These are phyloP conservation scores for Calcarisporium arbuscula DNA, from an alignment of 2,329 filamentous ascomycete species.

Conservation along the genomic window DNA sequence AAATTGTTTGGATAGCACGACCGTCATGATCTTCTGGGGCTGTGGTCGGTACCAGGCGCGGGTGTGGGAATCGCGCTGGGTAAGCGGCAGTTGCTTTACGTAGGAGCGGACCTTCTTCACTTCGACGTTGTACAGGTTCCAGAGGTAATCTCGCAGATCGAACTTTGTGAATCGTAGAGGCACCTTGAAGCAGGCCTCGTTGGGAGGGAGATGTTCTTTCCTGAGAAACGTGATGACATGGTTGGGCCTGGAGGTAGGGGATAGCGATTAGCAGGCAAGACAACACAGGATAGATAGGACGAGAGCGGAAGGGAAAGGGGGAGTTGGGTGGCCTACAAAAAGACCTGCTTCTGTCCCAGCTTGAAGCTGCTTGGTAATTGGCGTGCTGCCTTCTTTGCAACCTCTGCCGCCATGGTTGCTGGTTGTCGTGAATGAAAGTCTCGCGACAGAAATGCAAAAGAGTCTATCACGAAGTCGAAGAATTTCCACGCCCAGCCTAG, in stretches of 20 bases:
- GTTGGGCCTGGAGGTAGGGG: slow-evolving; percentile 55
- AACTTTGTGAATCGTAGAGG: slow-evolving; percentile 93
- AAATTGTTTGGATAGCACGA: slow-evolving; percentile 82
- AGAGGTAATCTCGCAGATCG: slow-evolving; percentile 92
- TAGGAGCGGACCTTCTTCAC: slow-evolving; percentile 68
- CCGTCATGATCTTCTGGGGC: slow-evolving; percentile 86
- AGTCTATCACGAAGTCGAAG: slow-evolving; percentile 1
- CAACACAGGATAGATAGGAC: neutral
- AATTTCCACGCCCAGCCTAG: slow-evolving; percentile 21
- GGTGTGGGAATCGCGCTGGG: slow-evolving; percentile 41
- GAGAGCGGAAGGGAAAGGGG: neutral
- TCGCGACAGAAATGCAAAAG: slow-evolving; percentile 10
- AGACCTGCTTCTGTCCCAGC: slow-evolving; percentile 49
- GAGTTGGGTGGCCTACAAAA: slow-evolving; percentile 36
- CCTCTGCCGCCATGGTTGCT: slow-evolving; percentile 34
- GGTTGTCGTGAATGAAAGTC: slow-evolving; percentile 14
- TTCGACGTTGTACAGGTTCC: slow-evolving; percentile 74
- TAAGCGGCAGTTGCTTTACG: slow-evolving; percentile 58
- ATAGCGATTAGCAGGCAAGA: too few relatives aligned
- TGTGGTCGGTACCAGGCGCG: slow-evolving; percentile 63
- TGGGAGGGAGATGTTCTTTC: slow-evolving; percentile 64
- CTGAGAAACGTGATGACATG: slow-evolving; percentile 74
- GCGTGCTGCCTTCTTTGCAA: slow-evolving; percentile 30
- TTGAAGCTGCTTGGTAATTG: slow-evolving; percentile 37
- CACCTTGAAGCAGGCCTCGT: slow-evolving; percentile 83